phyloP scores from a whole-genome alignment of 495 filamentous ascomycete species.

The Ramalina intermedia region DNA sequence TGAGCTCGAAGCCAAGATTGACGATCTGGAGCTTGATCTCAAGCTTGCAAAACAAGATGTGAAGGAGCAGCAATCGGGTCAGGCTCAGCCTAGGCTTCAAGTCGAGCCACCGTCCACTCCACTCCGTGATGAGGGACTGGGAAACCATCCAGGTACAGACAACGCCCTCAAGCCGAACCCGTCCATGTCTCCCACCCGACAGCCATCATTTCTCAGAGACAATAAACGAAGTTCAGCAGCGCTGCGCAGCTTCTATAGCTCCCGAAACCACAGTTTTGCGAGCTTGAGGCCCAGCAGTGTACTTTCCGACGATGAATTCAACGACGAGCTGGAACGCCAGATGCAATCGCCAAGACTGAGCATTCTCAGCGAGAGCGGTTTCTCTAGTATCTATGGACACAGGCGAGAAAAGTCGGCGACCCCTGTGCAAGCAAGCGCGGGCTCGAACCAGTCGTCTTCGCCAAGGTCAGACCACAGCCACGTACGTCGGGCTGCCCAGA shows the following conservation, averaged over 20 bases:
- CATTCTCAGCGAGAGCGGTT: constrained; percentile 66
- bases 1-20: constrained; percentile 51
- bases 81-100: constrained; percentile 16
- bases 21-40: constrained; percentile 29
- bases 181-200: constrained; percentile 24
- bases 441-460: background rate
- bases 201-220: constrained; percentile 55
- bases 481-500: constrained; percentile 1
- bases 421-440: background rate
- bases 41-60: background rate
- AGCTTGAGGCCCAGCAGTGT: constrained; percentile 10
- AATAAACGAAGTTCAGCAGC: constrained; percentile 46
- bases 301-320: constrained; percentile 19
- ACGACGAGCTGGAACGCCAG: constrained; percentile 19
- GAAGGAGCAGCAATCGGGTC: constrained; percentile 9
- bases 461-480: background rate
- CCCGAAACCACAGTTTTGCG: constrained; percentile 26
- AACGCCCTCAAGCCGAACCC: constrained; percentile 15
- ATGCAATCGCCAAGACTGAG: constrained; percentile 53
- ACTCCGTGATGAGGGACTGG: constrained; percentile 12
- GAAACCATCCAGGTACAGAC: constrained; percentile 26
- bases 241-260: constrained; percentile 46
- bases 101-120: constrained; percentile 16
- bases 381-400: constrained; percentile 46
- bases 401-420: constrained; percentile 1